Evolutionary conservation across 192 early-diverging fungal genomes (phyloP).

Genomic region (Coemansia biformis): DNA sequence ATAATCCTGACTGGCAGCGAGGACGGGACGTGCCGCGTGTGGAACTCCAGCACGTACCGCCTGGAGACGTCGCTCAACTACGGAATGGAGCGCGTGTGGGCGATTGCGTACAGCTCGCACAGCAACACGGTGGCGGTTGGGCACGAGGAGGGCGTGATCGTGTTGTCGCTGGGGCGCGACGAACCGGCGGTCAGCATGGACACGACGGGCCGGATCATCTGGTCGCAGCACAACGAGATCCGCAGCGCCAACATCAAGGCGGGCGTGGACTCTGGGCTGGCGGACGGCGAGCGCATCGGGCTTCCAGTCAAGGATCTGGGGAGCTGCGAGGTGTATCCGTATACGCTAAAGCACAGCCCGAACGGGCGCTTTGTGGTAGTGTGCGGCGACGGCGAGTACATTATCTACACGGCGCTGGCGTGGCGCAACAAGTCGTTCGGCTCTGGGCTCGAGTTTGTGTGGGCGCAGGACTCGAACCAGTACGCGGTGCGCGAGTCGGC

Average conservation of each 20-base stretch:
- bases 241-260: constrained; percentile 92
- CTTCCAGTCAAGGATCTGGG: constrained; percentile 91
- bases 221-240: constrained; percentile 96
- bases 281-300: constrained; percentile 87
- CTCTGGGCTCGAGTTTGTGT: constrained; percentile 91
- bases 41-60: constrained; percentile 97
- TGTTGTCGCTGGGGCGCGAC: constrained; percentile 91
- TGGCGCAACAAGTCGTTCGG: constrained; percentile 99
- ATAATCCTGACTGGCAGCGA: constrained; percentile 94
- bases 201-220: constrained; percentile 92
- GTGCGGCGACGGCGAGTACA: constrained; percentile 98
- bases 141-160: constrained; percentile 94
- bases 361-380: constrained; percentile 99
- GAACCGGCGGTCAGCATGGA: constrained; percentile 98
- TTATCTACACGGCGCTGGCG: constrained; percentile 98
- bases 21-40: constrained; percentile 90
- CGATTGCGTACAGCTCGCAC: constrained; percentile 75
- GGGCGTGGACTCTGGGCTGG: constrained; percentile 70
- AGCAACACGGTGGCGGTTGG: constrained; percentile 93
- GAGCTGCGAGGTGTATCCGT: constrained; percentile 96
- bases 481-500: constrained; percentile 95
- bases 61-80: constrained; percentile 97
- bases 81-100: constrained; percentile 97
- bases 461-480: constrained; percentile 93
- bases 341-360: constrained; percentile 91